Conservation (phyloP, 192 early-diverging fungal genomes). For the Chytriomyces hyalinus region DNA sequence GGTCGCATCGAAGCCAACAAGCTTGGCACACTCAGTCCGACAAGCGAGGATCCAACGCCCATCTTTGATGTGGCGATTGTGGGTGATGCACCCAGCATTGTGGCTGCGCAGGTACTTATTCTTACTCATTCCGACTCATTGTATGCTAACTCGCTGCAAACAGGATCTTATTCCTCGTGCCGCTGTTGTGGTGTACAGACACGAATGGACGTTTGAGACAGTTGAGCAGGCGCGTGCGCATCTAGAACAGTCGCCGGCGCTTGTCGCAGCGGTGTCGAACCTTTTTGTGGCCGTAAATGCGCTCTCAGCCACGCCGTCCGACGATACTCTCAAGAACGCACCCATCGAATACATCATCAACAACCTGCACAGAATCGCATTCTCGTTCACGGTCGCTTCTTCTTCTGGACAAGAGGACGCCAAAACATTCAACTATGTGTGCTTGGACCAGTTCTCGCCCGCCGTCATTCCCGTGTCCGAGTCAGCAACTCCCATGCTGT, state of each 20-base stretch:
- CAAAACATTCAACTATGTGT: conserved; percentile 10
- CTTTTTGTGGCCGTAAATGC: conserved; percentile 18
- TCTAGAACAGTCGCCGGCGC: conserved; percentile 2
- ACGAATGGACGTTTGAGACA: conserved; percentile 23
- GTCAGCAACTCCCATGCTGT: background rate
- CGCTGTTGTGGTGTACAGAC: conserved; percentile 24
- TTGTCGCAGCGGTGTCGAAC: background rate
- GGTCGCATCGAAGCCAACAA: conserved; percentile 26
- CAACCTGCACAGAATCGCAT: conserved; percentile 28
- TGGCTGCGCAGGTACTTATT: background rate
- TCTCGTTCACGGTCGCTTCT: background rate
- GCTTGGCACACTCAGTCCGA: conserved; percentile 11
- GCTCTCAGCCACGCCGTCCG: background rate
- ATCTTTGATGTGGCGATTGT: background rate
- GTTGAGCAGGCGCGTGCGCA: conserved; percentile 9
- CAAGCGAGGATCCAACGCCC: background rate
- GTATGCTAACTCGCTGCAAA: no score
- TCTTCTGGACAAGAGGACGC: background rate
- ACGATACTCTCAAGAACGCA: background rate
- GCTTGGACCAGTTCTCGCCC: conserved; percentile 11
- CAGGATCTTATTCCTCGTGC: conserved; percentile 13
- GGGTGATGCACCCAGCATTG: background rate
- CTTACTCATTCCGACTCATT: background rate
- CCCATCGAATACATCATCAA: conserved; percentile 19
- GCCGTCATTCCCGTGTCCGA: conserved; percentile 19